A percentile compares a stretch with the other conserved stretches of the same genome.
These are phyloP conservation scores for Psilocybe azurescens DNA, from an alignment of 768 basidiomycete species.

Conservation along the genomic window DNA sequence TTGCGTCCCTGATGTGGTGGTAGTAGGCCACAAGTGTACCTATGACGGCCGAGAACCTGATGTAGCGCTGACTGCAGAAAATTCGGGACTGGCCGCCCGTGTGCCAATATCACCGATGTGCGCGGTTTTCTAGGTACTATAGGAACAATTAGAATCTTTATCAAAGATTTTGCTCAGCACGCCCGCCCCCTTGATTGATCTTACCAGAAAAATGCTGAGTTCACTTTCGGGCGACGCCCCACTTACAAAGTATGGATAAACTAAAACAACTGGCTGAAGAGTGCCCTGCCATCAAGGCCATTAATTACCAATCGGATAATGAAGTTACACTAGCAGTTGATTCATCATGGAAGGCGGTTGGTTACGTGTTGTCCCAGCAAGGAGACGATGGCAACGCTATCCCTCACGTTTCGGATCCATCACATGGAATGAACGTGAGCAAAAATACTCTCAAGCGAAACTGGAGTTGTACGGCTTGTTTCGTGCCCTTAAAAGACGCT, in stretches of 20 bases:
- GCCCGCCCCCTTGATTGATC: conserved; percentile 26
- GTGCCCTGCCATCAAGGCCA: conserved; percentile 13
- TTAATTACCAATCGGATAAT: conserved; percentile 4
- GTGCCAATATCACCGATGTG: no score
- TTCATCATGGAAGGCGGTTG: no score
- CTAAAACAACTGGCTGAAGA: background rate
- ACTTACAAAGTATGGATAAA: conserved; percentile 19
- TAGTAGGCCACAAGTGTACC: no score
- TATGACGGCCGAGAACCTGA: no score
- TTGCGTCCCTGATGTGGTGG: background rate
- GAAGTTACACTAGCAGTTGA: background rate
- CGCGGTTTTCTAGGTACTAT: no score
- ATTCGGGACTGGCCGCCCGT: no score
- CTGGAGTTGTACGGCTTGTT: conserved; percentile 34
- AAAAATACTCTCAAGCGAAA: conserved; percentile 33
- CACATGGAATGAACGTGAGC: conserved; percentile 11
- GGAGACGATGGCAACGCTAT: no score
- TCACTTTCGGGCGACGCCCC: conserved; percentile 30
- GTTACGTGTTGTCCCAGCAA: no score
- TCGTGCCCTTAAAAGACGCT: conserved; percentile 18
- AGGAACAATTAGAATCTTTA: conserved; percentile 19
- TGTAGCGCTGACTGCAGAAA: no score
- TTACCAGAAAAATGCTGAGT: conserved; percentile 30
- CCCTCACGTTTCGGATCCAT: conserved; percentile 17
- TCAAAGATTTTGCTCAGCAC: conserved; percentile 26